Conservation (phyloP, 2,329 filamentous ascomycete genomes). For the Eurotiales sp. region DNA sequence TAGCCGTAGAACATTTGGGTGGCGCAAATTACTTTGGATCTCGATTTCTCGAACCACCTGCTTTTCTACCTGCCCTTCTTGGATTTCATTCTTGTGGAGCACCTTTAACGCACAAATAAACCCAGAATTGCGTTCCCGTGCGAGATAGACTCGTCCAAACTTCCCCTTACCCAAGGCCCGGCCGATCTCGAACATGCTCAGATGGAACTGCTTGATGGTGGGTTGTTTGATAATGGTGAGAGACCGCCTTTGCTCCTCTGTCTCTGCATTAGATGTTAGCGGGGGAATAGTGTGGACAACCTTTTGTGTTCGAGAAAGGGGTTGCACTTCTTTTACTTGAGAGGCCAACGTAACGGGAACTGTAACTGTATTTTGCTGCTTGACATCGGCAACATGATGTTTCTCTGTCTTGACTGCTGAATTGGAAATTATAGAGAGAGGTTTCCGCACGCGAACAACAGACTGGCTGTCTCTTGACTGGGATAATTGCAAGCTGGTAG, state of each 20-base stretch:
- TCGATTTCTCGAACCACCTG: constrained; percentile 83
- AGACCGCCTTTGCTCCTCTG: constrained; percentile 16
- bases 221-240: constrained; percentile 55
- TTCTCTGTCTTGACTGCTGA: not conserved
- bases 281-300: not conserved
- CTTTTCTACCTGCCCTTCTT: constrained; percentile 77
- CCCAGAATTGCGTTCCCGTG: constrained; percentile 70
- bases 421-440: not conserved
- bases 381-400: not conserved
- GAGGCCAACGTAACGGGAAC: not conserved
- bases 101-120: constrained; percentile 86
- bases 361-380: not conserved
- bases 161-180: constrained; percentile 82
- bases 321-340: not conserved
- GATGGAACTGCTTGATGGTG: constrained; percentile 62
- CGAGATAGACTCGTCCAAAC: constrained; percentile 80
- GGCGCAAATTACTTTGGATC: constrained; percentile 79
- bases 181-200: constrained; percentile 91
- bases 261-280: not conserved
- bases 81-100: constrained; percentile 76
- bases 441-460: no score
- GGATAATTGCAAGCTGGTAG: no score
- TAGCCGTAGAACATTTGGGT: constrained; percentile 77
- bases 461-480: no score
- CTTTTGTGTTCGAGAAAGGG: not conserved